Evolutionary conservation across 768 basidiomycete genomes (phyloP).

Genomic region (Phlegmacium glaucopus): DNA sequence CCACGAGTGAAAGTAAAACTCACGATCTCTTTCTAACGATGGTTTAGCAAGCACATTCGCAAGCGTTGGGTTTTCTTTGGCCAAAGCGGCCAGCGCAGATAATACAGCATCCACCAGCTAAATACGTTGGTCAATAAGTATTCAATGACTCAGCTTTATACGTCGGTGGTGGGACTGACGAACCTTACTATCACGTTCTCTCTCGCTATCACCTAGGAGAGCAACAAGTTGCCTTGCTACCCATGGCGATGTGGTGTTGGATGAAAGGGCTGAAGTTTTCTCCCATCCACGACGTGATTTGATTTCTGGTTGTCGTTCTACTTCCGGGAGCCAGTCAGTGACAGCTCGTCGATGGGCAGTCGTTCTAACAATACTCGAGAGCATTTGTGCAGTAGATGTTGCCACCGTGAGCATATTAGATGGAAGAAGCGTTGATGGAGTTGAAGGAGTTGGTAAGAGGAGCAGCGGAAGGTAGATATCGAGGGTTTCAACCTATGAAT

Average conservation of each 20-base stretch:
- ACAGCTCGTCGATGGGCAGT: conserved; percentile 47
- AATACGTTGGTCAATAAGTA: not conserved
- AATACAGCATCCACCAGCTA: conserved; percentile 68
- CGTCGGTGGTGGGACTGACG: not conserved
- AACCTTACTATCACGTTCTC: conserved; percentile 49
- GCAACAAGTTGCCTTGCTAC: conserved; percentile 47
- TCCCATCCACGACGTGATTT: conserved; percentile 75
- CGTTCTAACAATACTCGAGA: conserved; percentile 49
- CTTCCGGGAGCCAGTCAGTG: conserved; percentile 59
- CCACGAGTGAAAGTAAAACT: no score
- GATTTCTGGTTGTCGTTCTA: conserved; percentile 51
- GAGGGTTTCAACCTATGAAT: conserved; percentile 49
- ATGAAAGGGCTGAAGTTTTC: conserved; percentile 41
- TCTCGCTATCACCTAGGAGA: conserved; percentile 38
- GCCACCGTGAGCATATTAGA: conserved; percentile 33
- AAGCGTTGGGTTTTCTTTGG: conserved; percentile 56
- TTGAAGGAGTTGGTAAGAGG: conserved; percentile 16
- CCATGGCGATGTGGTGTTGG: conserved; percentile 46
- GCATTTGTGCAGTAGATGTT: conserved; percentile 55
- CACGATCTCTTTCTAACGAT: conserved; percentile 38
- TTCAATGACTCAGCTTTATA: no score
- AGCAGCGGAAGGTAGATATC: conserved; percentile 70
- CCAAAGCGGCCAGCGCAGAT: conserved; percentile 60
- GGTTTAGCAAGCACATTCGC: conserved; percentile 47
- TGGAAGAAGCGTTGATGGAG: conserved; percentile 14